These are phyloP conservation scores for Brassica rapa DNA, from an alignment of 345 rosid genomes.

Conservation along the genomic window DNA sequence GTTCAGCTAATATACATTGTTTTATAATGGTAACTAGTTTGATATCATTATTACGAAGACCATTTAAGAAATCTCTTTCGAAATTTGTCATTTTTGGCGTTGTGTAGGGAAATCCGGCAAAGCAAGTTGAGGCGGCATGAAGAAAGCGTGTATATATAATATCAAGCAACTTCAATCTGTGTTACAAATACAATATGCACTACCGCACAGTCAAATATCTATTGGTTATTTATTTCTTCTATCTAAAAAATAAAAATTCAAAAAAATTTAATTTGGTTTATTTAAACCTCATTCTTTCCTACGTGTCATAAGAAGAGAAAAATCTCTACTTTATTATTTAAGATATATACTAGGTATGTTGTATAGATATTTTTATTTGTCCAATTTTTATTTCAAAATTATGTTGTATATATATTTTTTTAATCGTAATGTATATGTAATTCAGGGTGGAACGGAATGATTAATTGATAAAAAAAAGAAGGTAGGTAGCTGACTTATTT, in stretches of 20 bases:
- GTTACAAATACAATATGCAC: neutral
- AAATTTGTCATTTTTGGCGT: neutral
- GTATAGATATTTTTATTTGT: too few relatives aligned
- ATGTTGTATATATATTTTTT: too few relatives aligned
- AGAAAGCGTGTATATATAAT: neutral
- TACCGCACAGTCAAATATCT: neutral
- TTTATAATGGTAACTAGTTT: neutral
- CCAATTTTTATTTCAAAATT: too few relatives aligned
- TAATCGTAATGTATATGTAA: too few relatives aligned
- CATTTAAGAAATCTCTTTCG: neutral
- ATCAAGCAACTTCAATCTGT: neutral
- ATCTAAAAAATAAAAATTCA: neutral
- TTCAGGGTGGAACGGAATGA: too few relatives aligned
- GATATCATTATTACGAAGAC: neutral
- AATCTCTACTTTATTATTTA: too few relatives aligned
- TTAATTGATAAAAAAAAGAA: too few relatives aligned
- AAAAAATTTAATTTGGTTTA: neutral
- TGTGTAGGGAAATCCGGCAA: conserved; percentile 20
- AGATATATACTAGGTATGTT: too few relatives aligned
- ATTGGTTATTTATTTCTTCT: neutral
- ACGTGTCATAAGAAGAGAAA: too few relatives aligned
- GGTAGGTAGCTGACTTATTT: too few relatives aligned
- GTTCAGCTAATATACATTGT: neutral
- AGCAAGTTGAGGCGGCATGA: conserved; percentile 29
- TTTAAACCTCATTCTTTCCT: neutral